These are phyloP conservation scores for Trypanosoma brucei DNA, from an alignment of 208 protist species.

Conservation along the genomic window DNA sequence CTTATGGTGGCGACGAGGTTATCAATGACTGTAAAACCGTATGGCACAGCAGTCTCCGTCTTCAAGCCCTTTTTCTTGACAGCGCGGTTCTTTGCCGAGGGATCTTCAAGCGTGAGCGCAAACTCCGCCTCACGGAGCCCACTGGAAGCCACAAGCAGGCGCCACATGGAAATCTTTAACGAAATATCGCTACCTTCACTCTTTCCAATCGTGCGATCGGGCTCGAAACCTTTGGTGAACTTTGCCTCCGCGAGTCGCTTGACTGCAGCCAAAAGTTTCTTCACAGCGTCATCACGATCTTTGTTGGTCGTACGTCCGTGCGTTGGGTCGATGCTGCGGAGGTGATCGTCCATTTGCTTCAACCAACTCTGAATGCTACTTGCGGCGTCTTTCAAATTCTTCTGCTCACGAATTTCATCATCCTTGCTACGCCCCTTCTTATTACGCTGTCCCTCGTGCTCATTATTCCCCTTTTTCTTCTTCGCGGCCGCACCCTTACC, in stretches of 20 bases:
- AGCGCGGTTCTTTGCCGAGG: slow-evolving; percentile 28
- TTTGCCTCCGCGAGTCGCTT: slow-evolving; percentile 29
- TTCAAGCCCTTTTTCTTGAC: slow-evolving; percentile 26
- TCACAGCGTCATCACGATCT: slow-evolving; percentile 38
- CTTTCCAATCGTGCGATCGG: slow-evolving; percentile 34
- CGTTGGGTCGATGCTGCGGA: slow-evolving; percentile 39
- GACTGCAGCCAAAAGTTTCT: slow-evolving; percentile 27
- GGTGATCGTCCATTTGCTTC: slow-evolving; percentile 43
- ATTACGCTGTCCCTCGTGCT: slow-evolving; percentile 68
- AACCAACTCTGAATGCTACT: slow-evolving; percentile 36
- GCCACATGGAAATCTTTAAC: slow-evolving; percentile 70
- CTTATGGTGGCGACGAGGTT: slow-evolving; percentile 16
- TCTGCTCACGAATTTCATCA: slow-evolving; percentile 73
- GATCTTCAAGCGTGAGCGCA: slow-evolving; percentile 45
- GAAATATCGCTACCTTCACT: slow-evolving; percentile 24
- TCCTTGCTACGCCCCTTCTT: slow-evolving; percentile 70
- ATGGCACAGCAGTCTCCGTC: slow-evolving; percentile 5
- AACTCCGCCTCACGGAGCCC: slow-evolving; percentile 72
- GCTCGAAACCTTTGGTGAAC: slow-evolving; percentile 60
- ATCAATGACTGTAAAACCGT: slow-evolving; percentile 25
- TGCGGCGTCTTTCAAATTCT: slow-evolving; percentile 55
- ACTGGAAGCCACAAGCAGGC: slow-evolving; percentile 58
- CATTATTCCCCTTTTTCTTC: slow-evolving; percentile 27
- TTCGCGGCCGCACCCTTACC: background rate
- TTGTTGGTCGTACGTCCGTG: slow-evolving; percentile 39